A percentile compares a stretch with the other conserved stretches of the same genome.
These are phyloP conservation scores for Suhomyces bribrorum DNA, from an alignment of 1,139 yeast species.

Conservation along the genomic window DNA sequence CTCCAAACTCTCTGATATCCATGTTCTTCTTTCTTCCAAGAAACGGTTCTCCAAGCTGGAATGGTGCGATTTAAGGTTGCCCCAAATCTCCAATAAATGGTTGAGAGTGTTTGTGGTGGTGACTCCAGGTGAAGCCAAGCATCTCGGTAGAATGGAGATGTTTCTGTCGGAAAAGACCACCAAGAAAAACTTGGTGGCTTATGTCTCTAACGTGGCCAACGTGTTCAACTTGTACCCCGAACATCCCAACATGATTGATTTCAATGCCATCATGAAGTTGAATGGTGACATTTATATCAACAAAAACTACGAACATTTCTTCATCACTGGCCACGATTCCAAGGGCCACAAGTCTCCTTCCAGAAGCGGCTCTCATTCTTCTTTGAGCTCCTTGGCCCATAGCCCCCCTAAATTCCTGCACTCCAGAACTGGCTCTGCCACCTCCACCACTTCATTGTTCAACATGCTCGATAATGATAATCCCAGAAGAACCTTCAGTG, in stretches of 20 bases:
- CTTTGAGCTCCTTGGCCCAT: constrained; percentile 13
- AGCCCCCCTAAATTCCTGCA: constrained; percentile 7
- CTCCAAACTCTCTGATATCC: constrained; percentile 52
- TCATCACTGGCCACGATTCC: constrained; percentile 10
- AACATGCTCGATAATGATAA: constrained; percentile 15
- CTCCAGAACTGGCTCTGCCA: constrained; percentile 10
- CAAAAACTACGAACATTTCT: constrained; percentile 36
- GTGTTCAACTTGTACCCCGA: constrained; percentile 58
- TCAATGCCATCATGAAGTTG: constrained; percentile 53
- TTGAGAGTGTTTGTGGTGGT: constrained; percentile 50
- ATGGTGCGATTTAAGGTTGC: constrained; percentile 59
- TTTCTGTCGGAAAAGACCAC: constrained; percentile 43
- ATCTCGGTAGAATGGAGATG: constrained; percentile 50
- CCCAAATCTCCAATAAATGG: constrained; percentile 58
- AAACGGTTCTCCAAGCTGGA: constrained; percentile 49
- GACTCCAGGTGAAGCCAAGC: constrained; percentile 41
- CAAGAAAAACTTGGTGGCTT: constrained; percentile 49
- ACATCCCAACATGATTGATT: constrained; percentile 52
- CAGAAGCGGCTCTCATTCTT: constrained; percentile 13
- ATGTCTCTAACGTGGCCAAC: constrained; percentile 42
- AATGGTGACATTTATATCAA: constrained; percentile 53
- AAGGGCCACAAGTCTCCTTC: constrained; percentile 9
- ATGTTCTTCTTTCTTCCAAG: constrained; percentile 49
- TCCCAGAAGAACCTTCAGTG: constrained; percentile 10
- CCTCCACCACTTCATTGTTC: constrained; percentile 20